phyloP scores from a whole-genome alignment of 2,329 filamentous ascomycete species.

The Simplicillium aogashimaense region DNA sequence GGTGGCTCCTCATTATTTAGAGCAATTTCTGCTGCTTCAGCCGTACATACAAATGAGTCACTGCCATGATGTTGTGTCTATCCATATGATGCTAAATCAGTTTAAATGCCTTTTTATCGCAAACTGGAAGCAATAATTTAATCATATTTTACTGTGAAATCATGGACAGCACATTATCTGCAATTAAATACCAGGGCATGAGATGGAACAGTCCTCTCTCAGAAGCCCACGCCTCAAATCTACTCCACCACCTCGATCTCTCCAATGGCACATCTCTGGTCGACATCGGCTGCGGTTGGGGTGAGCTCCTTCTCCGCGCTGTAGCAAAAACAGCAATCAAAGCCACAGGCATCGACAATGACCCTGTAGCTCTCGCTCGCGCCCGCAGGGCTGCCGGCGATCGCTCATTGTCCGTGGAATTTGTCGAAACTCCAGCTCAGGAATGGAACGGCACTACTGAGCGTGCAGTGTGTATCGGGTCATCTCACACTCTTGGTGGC shows the following conservation, averaged over 20 bases:
- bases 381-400: not conserved
- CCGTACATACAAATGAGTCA: too few relatives aligned
- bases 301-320: constrained; percentile 8
- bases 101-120: too few relatives aligned
- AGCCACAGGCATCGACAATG: constrained; percentile 7
- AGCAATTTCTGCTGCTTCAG: too few relatives aligned
- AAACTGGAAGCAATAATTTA: too few relatives aligned
- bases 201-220: constrained; percentile 5
- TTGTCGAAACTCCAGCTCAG: constrained; percentile 2
- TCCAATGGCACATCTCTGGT: not conserved
- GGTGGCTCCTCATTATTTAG: too few relatives aligned
- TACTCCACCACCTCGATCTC: not conserved
- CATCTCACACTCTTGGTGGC: constrained; percentile 8
- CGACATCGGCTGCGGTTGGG: constrained; percentile 10
- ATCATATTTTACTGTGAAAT: not conserved
- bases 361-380: constrained; percentile 3
- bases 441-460: not conserved
- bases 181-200: constrained; percentile 1
- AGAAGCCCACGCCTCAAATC: not conserved
- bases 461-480: constrained; percentile 10
- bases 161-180: not conserved
- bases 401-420: not conserved
- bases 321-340: not conserved
- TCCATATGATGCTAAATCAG: too few relatives aligned
- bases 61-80: too few relatives aligned